Conservation (phyloP, 345 rosid genomes). For the Euclidium syriacum region DNA sequence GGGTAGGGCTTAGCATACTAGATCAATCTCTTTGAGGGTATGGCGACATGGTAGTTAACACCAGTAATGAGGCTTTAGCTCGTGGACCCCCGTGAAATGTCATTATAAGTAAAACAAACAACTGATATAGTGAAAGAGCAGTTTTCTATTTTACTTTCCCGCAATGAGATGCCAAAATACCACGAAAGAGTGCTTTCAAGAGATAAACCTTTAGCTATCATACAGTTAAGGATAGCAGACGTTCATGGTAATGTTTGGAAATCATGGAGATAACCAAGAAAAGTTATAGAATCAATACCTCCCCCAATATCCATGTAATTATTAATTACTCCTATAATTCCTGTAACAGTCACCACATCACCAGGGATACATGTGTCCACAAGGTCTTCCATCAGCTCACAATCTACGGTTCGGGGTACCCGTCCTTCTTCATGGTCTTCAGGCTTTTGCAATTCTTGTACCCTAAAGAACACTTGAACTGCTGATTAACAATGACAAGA, state of each 20-base stretch:
- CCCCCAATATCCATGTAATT: slow-evolving; percentile 95
- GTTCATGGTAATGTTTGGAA: not conserved
- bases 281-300: slow-evolving; percentile 44
- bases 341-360: slow-evolving; percentile 95
- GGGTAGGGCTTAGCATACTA: not conserved
- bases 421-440: slow-evolving; percentile 98
- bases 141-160: not conserved
- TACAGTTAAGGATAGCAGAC: not conserved
- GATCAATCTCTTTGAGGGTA: slow-evolving; percentile 1
- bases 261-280: not conserved
- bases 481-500: slow-evolving; percentile 2
- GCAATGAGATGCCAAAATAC: not conserved
- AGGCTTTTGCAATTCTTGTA: slow-evolving; percentile 70
- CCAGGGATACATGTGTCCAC: slow-evolving; percentile 94
- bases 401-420: slow-evolving; percentile 95
- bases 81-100: not conserved
- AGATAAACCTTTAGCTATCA: slow-evolving; percentile 1
- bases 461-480: slow-evolving; percentile 35
- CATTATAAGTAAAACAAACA: slow-evolving; percentile 1
- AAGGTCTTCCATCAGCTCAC: slow-evolving; percentile 90
- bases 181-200: not conserved
- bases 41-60: not conserved
- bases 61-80: not conserved
- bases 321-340: slow-evolving; percentile 80
- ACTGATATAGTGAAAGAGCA: not conserved